Percentiles rank a stretch among this genome's conserved stretches.
Conservation (phyloP, 768 basidiomycete species). For the Tephrocybe sp. region DNA sequence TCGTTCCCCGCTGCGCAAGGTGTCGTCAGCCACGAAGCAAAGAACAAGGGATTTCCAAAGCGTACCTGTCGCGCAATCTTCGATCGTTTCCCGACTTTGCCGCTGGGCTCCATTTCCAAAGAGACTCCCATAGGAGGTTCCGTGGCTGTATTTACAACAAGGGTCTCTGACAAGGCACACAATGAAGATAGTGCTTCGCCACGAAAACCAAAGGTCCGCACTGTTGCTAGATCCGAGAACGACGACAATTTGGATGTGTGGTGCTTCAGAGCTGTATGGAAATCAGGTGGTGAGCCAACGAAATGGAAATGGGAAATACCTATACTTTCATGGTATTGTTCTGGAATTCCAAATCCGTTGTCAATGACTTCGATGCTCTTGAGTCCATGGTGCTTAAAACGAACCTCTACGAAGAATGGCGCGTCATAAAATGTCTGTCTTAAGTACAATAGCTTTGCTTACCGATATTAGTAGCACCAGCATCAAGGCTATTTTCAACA, state of each 20-base stretch:
- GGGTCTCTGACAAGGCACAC: slow-evolving; percentile 75
- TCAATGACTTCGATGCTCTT: slow-evolving; percentile 86
- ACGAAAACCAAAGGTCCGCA: slow-evolving; percentile 90
- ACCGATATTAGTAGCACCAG: slow-evolving; percentile 88
- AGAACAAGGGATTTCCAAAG: slow-evolving; percentile 1
- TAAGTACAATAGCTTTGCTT: slow-evolving; percentile 18
- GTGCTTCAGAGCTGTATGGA: slow-evolving; percentile 74
- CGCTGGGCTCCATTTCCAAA: slow-evolving; percentile 71
- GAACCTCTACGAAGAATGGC: slow-evolving; percentile 73
- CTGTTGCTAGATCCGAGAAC: slow-evolving; percentile 68
- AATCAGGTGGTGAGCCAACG: background rate
- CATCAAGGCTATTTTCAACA: slow-evolving; percentile 94
- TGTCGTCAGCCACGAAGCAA: background rate
- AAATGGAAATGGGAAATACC: slow-evolving; percentile 42
- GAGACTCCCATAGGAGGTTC: slow-evolving; percentile 76
- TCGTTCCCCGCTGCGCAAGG: slow-evolving; percentile 83
- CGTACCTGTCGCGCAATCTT: slow-evolving; percentile 79
- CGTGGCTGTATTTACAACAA: slow-evolving; percentile 76
- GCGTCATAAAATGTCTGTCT: background rate
- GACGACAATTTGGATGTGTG: slow-evolving; percentile 89
- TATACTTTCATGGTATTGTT: slow-evolving; percentile 73
- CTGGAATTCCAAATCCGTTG: slow-evolving; percentile 85
- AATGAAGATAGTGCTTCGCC: slow-evolving; percentile 95
- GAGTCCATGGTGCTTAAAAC: slow-evolving; percentile 86
- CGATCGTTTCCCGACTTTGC: slow-evolving; percentile 54